Evolutionary conservation across 805 yeast genomes (phyloP).

Genomic region (Kuraishia piskuri): DNA sequence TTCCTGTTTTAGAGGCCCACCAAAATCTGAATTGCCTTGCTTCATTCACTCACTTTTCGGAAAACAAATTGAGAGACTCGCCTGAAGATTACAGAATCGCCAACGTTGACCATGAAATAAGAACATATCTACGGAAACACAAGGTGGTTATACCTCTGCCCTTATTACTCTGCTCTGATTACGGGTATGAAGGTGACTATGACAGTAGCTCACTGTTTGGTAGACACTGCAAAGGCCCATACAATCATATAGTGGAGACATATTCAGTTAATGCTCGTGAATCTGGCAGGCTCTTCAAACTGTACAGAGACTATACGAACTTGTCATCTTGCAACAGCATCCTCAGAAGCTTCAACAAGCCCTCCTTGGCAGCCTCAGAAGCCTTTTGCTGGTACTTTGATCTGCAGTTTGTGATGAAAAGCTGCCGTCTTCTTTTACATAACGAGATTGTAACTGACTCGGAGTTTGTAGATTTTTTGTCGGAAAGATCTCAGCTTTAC

Average conservation of each 20-base stretch:
- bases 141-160: constrained; percentile 18
- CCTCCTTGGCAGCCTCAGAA: neutral
- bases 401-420: neutral
- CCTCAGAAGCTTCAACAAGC: neutral
- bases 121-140: constrained; percentile 15
- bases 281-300: neutral
- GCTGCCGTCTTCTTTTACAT: neutral
- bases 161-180: constrained; percentile 3
- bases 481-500: neutral
- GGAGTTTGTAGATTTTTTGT: neutral
- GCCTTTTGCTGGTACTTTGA: neutral
- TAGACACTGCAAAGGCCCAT: neutral
- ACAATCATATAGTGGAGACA: neutral
- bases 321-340: neutral
- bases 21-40: constrained; percentile 10
- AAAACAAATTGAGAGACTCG: constrained; percentile 7
- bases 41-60: constrained; percentile 14
- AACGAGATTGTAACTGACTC: neutral
- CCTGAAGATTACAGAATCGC: neutral
- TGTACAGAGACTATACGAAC: neutral
- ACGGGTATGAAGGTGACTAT: neutral
- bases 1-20: constrained; percentile 16
- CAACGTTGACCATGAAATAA: constrained; percentile 9
- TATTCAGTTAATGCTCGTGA: neutral
- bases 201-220: neutral